phyloP scores from a whole-genome alignment of 352 stramenopile species.

The Phytophthora fragariaefolia region DNA sequence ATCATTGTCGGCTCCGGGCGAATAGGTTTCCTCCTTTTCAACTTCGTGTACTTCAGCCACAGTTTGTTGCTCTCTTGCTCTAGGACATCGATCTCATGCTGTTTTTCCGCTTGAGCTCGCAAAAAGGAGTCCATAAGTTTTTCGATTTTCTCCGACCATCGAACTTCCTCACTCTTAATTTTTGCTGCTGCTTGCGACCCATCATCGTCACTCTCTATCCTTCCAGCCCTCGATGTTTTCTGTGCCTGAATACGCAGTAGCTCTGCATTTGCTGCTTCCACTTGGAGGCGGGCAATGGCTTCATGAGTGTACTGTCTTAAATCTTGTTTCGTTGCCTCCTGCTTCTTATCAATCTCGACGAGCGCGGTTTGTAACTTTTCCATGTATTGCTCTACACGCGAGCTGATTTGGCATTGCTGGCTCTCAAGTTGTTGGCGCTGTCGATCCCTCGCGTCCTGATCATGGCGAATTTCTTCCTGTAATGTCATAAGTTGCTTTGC shows the following conservation, averaged over 20 bases:
- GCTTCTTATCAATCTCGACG: constrained; percentile 70
- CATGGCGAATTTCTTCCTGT: constrained; percentile 56
- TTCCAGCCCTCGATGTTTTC: constrained; percentile 44
- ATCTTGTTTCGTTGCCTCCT: constrained; percentile 66
- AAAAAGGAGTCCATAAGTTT: constrained; percentile 73
- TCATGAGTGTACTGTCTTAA: constrained; percentile 72
- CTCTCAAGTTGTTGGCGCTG: constrained; percentile 52
- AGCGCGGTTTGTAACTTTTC: constrained; percentile 62
- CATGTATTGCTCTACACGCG: constrained; percentile 65
- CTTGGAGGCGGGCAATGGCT: constrained; percentile 49
- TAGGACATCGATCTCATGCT: constrained; percentile 64
- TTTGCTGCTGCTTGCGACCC: background rate
- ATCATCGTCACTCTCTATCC: constrained; percentile 60
- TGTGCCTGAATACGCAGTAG: constrained; percentile 23
- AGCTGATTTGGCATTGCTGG: constrained; percentile 61
- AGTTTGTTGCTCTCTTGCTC: constrained; percentile 71
- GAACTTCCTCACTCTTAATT: constrained; percentile 17
- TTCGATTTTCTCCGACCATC: constrained; percentile 52
- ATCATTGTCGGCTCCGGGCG: constrained; percentile 34
- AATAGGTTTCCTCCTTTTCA: constrained; percentile 40
- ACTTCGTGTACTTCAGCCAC: constrained; percentile 50
- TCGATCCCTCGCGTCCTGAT: constrained; percentile 55
- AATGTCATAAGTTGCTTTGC: constrained; percentile 62
- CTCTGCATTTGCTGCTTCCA: constrained; percentile 42
- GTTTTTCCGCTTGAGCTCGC: constrained; percentile 59